Evolutionary conservation across 1,139 yeast species (phyloP), one percentile per base, ranked within the genome.

Genomic region (Protomyces macrosporus): DNA sequence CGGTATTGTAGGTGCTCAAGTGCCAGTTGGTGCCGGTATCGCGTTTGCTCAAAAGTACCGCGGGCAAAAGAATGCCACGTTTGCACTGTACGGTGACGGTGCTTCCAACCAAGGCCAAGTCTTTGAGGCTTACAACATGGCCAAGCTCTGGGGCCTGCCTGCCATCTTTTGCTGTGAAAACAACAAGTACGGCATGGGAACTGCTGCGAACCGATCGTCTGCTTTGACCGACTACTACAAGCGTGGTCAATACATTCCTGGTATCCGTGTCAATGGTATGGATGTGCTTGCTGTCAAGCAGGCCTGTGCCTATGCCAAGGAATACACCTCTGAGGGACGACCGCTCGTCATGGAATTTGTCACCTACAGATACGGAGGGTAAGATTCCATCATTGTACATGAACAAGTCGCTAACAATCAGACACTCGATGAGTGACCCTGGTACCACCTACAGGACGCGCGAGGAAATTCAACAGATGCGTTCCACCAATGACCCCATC

Each of bases 171-270:
- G 95, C 69, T 93, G 98, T 82, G 98, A 93, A 80, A 93, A 93
- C 84, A 93, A 93, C 86, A 93, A 90, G 81, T 93, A 93, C 77
- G 98, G 98, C 83, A 93, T 93, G 98, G 98, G 98, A 80, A 93
- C 98, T 64, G 80, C 98, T 70, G 98, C 98, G 66, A 79, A 96
- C 63, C 87, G 98, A 80, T 90, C 98, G 14, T 90, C 97, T 65
- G 98, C 98, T 61, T 80, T 90, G 82, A 87, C 95, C 67, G 98
- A 93, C 74, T 93, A 90, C 84, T 88, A 88, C 85, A 90, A 93
- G 86, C 90, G 98, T 81, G 98, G 98, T 75, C 98, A 93, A 81
- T 93, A 90, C 82, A 93, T 93, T 72, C 98, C 98, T 70, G 98
- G 98, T 80, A 82, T 93, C 75, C 93, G 91, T 82, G 89, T 93